These are phyloP conservation scores for Mycena indigotica DNA, from an alignment of 768 basidiomycete genomes.

Conservation along the genomic window DNA sequence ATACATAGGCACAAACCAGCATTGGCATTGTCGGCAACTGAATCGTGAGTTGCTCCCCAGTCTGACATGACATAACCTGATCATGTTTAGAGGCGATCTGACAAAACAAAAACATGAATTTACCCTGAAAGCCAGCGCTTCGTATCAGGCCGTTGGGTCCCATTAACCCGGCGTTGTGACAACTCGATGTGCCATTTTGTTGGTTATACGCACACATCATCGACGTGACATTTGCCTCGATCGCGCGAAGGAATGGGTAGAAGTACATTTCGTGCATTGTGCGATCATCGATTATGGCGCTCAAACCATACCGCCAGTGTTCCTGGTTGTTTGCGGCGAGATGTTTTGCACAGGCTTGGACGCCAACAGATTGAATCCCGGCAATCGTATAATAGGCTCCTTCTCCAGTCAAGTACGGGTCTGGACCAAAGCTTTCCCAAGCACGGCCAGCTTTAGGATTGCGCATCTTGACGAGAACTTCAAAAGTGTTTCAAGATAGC, in stretches of 20 bases:
- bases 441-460: constrained; percentile 53
- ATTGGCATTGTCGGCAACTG: constrained; percentile 25
- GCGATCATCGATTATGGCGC: constrained; percentile 56
- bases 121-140: constrained; percentile 21
- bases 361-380: constrained; percentile 62
- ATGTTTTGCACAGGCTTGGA: constrained; percentile 62
- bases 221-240: constrained; percentile 39
- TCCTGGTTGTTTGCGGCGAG: constrained; percentile 53
- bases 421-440: constrained; percentile 59
- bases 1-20: constrained; percentile 24
- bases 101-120: constrained; percentile 43
- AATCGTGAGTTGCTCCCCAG: constrained; percentile 27
- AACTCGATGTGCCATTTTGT: constrained; percentile 46
- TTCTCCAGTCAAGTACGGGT: constrained; percentile 67
- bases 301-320: constrained; percentile 51
- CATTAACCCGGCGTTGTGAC: constrained; percentile 43
- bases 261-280: constrained; percentile 57
- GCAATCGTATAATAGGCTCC: constrained; percentile 59
- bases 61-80: constrained; percentile 48
- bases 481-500: too few relatives aligned
- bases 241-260: constrained; percentile 52
- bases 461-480: constrained; percentile 47
- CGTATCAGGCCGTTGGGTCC: constrained; percentile 18
- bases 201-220: constrained; percentile 38
- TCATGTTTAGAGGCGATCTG: constrained; percentile 58